Percentiles rank a stretch among this genome's conserved stretches.
Evolutionary conservation across 2,329 filamentous ascomycete genomes (phyloP).

Genomic region (Ophiosphaerella narmari): DNA sequence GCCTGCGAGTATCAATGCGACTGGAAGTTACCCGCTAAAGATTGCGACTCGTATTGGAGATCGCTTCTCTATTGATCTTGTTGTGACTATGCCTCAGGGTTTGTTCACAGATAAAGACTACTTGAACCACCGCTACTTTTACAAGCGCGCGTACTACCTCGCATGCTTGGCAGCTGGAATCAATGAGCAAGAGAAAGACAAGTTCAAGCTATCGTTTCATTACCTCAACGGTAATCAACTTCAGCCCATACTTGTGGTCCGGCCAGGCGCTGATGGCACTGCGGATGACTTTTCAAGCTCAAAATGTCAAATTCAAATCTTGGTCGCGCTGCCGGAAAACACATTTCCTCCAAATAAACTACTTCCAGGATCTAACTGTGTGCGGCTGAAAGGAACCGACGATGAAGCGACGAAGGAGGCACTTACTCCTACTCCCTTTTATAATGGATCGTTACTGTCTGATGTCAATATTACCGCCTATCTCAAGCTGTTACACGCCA

Average conservation of each 20-base stretch:
- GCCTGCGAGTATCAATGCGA: conserved; percentile 80
- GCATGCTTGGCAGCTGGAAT: conserved; percentile 78
- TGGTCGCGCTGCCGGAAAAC: conserved; percentile 71
- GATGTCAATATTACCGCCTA: conserved; percentile 76
- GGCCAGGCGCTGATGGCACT: conserved; percentile 37
- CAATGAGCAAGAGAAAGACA: conserved; percentile 59
- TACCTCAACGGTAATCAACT: conserved; percentile 74
- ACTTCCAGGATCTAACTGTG: conserved; percentile 68
- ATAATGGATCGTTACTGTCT: conserved; percentile 83
- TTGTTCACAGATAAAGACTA: conserved; percentile 96
- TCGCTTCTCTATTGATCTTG: conserved; percentile 73
- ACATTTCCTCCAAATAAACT: conserved; percentile 76
- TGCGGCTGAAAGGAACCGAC: conserved; percentile 60
- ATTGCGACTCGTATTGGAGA: conserved; percentile 70
- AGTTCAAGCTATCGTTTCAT: conserved; percentile 66
- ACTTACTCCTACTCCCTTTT: conserved; percentile 72
- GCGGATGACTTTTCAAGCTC: conserved; percentile 45
- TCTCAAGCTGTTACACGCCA: conserved; percentile 73
- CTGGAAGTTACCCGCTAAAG: conserved; percentile 82
- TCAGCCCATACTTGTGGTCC: conserved; percentile 67
- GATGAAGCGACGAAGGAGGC: conserved; percentile 47
- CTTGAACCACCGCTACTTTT: conserved; percentile 89
- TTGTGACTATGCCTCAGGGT: conserved; percentile 78
- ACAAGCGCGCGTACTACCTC: conserved; percentile 90
- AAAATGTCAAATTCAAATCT: conserved; percentile 66